A percentile compares a stretch with the other conserved stretches of the same genome.
Conservation (phyloP, 78 protist genomes). For the Dictyostelium capitatum region DNA sequence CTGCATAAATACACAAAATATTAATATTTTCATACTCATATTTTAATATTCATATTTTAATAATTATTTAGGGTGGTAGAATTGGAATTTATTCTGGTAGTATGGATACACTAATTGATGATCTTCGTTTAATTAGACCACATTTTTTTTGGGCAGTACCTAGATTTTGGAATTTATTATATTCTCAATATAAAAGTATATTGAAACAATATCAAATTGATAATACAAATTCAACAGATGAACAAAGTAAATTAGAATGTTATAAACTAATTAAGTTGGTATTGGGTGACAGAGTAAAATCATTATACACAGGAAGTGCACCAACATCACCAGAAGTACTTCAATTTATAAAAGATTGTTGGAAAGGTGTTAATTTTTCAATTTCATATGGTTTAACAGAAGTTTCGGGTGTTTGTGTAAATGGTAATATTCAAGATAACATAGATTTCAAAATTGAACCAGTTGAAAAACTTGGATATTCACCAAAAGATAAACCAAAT, state of each 20-base stretch:
- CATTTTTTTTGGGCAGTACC: constrained; percentile 60
- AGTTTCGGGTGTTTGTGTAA: constrained; percentile 22
- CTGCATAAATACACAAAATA: no score
- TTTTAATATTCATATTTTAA: background rate
- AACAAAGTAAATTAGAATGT: background rate
- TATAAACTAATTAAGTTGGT: background rate
- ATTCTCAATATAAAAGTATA: constrained; percentile 28
- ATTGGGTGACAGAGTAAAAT: constrained; percentile 22
- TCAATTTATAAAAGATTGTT: constrained; percentile 6
- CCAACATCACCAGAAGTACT: constrained; percentile 62
- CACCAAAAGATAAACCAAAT: constrained; percentile 57
- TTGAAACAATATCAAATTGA: background rate
- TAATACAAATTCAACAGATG: background rate
- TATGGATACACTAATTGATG: constrained; percentile 23
- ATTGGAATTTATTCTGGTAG: constrained; percentile 41
- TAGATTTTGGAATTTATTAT: constrained; percentile 63
- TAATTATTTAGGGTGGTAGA: constrained; percentile 34
- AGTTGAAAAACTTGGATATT: constrained; percentile 25
- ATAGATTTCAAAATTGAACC: constrained; percentile 44
- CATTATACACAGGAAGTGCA: constrained; percentile 64
- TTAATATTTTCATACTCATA: background rate
- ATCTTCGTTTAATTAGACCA: constrained; percentile 29
- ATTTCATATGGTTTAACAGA: constrained; percentile 77
- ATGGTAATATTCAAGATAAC: background rate
- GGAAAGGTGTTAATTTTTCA: background rate